Evolutionary conservation across 768 basidiomycete species (phyloP), one percentile per base, ranked within the genome.

Genomic region (Kockovaella imperatae): DNA sequence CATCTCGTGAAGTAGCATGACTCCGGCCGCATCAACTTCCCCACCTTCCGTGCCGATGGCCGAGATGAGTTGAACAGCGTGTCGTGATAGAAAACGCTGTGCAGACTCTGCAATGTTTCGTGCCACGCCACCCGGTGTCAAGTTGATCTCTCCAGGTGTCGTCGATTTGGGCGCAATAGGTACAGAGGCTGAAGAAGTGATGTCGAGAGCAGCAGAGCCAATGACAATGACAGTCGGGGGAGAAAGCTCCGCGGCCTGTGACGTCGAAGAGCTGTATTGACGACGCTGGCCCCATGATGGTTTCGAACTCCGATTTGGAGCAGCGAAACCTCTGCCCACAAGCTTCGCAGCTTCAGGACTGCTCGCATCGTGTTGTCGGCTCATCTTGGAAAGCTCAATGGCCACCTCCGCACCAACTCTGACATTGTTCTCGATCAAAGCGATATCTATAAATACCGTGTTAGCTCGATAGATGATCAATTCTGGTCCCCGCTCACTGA

Each of bases 91-190:
- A 4, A 83, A 68, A 24, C 86, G 80, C 65, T 86, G 82, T 5
- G 88, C 78, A 1, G 89, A 87, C 68, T 96, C 90, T 2, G 91
- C 86, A 35, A 99, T 80, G 67, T 99, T 99, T n/a, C 91, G 82
- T 0, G 80, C 90, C 13, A 99, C 93, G 24, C 93, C 93, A 1
- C 93, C 93, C 4, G 86, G 73, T 0, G 83, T 78, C 31, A 91
- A 52, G 14, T 75, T 73, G 21, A 97, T 80, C 11, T 67, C 74
- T 8, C 95, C 95, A 0, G 89, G 88, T 10, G 78, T 78, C 0
- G 91, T 97, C 0, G 88, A 85, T 47, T 81, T 76, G 11, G 76
- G 68, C n/a, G 74, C 67, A 28, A 76, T 57, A 26, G 72, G 60
- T 1, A 65, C 62, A 18, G 73, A 63, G 14, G 68, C 47, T 29